Conservation (phyloP, 257 asterid species). For the Ophiorrhiza pumila region DNA sequence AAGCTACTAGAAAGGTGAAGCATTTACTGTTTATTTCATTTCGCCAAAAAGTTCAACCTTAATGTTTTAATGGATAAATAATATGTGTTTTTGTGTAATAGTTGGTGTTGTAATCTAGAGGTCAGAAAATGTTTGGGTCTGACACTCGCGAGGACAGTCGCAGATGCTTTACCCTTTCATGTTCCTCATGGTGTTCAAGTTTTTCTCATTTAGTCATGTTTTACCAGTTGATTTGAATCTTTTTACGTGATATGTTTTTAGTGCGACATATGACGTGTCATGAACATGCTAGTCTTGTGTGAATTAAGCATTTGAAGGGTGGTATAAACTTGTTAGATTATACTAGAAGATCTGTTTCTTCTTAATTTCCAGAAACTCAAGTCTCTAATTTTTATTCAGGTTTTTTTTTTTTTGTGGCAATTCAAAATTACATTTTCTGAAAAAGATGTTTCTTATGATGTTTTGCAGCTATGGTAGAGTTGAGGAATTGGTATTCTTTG, state of each 20-base stretch:
- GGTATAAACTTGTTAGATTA: neutral
- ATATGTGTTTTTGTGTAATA: neutral
- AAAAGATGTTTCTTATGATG: conserved; percentile 26
- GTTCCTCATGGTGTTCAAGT: neutral
- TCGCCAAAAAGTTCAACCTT: neutral
- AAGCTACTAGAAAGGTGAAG: conserved; percentile 83
- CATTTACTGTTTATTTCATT: conserved; percentile 18
- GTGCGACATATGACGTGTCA: neutral
- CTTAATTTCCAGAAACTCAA: neutral
- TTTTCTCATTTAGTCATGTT: neutral
- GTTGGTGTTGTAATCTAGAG: neutral
- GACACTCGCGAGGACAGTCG: neutral
- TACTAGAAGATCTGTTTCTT: neutral
- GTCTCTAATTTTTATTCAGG: neutral
- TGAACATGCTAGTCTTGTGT: neutral
- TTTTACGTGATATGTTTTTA: neutral
- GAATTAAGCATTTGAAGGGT: neutral
- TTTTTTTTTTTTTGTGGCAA: neutral
- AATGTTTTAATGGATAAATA: neutral
- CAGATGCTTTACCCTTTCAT: neutral
- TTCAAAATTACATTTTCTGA: neutral
- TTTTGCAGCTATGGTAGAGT: conserved; percentile 88
- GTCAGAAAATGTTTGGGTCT: neutral
- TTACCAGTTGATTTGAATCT: neutral
- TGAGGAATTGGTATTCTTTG: conserved; percentile 96